A percentile compares a stretch with the other conserved stretches of the same genome.
Conservation (phyloP, 768 basidiomycete genomes). For the Leccinum barrowsii region DNA sequence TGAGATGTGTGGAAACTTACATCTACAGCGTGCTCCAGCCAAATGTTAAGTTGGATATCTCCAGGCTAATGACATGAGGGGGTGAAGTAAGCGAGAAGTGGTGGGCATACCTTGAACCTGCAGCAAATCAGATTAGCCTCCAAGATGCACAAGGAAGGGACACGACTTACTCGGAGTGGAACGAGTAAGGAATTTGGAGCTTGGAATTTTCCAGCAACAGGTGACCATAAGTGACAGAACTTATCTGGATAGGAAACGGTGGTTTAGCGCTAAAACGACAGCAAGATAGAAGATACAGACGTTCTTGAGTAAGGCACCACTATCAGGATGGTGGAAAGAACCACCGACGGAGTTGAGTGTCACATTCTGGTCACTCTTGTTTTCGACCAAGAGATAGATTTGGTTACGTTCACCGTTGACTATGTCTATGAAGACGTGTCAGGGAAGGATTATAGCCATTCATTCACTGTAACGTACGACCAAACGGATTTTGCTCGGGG, state of each 20-base stretch:
- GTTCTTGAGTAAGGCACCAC: slow-evolving; percentile 65
- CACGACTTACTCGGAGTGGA: slow-evolving; percentile 75
- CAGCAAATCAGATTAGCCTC: slow-evolving; percentile 4
- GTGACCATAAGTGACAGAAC: slow-evolving; percentile 49
- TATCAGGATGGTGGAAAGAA: slow-evolving; percentile 64
- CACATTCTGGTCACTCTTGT: slow-evolving; percentile 69
- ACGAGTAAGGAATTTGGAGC: slow-evolving; percentile 64
- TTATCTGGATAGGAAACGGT: slow-evolving; percentile 45
- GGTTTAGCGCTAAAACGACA: neutral
- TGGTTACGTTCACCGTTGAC: slow-evolving; percentile 82
- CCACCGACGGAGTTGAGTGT: slow-evolving; percentile 65
- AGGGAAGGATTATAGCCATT: slow-evolving; percentile 2
- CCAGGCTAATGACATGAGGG: slow-evolving; percentile 50
- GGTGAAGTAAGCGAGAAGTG: neutral
- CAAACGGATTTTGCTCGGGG: slow-evolving; percentile 70
- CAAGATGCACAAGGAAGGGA: neutral
- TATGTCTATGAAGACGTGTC: slow-evolving; percentile 50
- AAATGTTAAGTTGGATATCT: slow-evolving; percentile 68
- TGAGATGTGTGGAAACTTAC: slow-evolving; percentile 36
- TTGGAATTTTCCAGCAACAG: slow-evolving; percentile 54
- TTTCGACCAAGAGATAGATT: slow-evolving; percentile 64
- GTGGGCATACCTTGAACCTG: slow-evolving; percentile 57
- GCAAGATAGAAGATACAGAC: slow-evolving; percentile 36
- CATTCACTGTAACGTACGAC: slow-evolving; percentile 49
- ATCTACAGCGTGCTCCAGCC: slow-evolving; percentile 68